Conservation (phyloP, 2,329 filamentous ascomycete species). For the Aureobasidium sp. region DNA sequence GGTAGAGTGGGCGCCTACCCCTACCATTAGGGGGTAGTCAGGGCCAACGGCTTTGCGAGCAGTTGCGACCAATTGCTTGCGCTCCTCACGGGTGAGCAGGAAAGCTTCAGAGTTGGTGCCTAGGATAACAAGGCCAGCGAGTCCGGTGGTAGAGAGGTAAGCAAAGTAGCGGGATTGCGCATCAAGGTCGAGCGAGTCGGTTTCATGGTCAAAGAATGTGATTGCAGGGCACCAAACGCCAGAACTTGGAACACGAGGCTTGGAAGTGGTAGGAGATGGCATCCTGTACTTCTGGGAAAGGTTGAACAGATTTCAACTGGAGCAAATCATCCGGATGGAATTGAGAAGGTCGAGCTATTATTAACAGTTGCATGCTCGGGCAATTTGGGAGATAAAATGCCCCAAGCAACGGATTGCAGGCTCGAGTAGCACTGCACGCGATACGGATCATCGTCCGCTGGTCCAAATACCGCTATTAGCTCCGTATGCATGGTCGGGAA, state of each 20-base stretch:
- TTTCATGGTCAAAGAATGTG: constrained; percentile 38
- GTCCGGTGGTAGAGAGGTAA: constrained; percentile 37
- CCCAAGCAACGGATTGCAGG: too few species aligned
- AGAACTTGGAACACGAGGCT: not conserved
- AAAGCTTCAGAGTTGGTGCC: constrained; percentile 43
- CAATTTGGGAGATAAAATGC: too few species aligned
- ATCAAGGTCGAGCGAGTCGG: constrained; percentile 33
- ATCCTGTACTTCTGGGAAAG: too few species aligned
- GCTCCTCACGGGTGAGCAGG: constrained; percentile 39
- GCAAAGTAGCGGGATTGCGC: constrained; percentile 38
- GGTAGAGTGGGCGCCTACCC: constrained; percentile 37
- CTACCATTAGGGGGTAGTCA: constrained; percentile 37
- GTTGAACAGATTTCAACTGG: too few species aligned
- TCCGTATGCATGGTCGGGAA: too few species aligned
- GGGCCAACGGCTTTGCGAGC: constrained; percentile 37
- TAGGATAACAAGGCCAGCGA: constrained; percentile 40
- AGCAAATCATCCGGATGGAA: too few species aligned
- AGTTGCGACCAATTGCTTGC: constrained; percentile 26
- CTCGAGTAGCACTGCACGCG: too few species aligned
- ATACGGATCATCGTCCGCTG: too few species aligned
- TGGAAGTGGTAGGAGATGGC: not conserved
- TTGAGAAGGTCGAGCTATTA: too few species aligned
- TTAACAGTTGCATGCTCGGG: too few species aligned
- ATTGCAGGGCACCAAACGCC: constrained; percentile 32
- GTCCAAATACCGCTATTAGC: too few species aligned